Evolutionary conservation across 805 yeast species (phyloP), one percentile per base, ranked within the genome.

Genomic region (Ogataea minuta): DNA sequence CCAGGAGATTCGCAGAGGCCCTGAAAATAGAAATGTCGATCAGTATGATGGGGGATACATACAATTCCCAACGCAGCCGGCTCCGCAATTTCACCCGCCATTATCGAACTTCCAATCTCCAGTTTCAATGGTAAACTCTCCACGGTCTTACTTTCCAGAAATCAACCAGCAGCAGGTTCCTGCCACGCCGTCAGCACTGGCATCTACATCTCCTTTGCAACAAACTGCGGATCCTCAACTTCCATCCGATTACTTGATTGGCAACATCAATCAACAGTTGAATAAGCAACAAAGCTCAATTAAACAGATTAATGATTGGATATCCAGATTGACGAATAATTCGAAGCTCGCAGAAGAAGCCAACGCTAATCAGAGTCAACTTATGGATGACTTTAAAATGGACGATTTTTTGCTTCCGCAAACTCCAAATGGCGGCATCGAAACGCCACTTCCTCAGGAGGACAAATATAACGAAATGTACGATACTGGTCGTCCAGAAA

Each of bases 271-370:
- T 46, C 67, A 67, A 31, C 76, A 67, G 41, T 58, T 75, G 9
- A 58, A 59, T 34, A 70, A 66, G 49, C 77, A 76, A 46, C 78
- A 77, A 9, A 71, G 68, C 44, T 69, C 77, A 3, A 65, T 76
- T 38, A 74, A 67, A 53, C 79, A 75, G 51, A 77, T 74, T 2
- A 77, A 74, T 52, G 80, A 76, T 44, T 75, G 79, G 79, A 67
- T 75, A 32, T 72, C 65, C 37, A 67, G 57, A 43, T 46, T 69
- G 26, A 42, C 51, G 19, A 43, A 34, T 15, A 31, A 34, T 23
- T 10, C 36, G 13, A 40, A 38, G 34, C 31, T 27, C 6, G 26
- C 36, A 28, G 59, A 53, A 17, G 50, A 48, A 3, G 9, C 38
- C 9, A 43, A 38, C 31, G 25, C 36, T 13, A 47, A 40, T 16